Evolutionary conservation across 139 green algal species (phyloP).

Genomic region (Yamagishiella unicocca): DNA sequence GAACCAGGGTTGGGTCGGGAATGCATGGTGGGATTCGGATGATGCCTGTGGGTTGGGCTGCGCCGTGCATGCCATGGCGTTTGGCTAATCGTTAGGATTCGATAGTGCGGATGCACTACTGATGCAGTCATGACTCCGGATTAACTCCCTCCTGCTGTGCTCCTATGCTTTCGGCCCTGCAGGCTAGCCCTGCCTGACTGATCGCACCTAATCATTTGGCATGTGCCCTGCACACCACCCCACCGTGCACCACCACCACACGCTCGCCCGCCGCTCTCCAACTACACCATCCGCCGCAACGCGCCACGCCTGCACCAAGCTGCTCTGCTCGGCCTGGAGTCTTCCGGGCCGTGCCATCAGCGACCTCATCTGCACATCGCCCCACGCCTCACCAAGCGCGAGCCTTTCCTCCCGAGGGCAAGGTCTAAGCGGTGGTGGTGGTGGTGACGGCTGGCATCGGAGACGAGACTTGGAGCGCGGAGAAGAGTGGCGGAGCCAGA

Average conservation of each 20-base stretch:
- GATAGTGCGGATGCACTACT: background rate
- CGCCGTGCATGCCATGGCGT: slow-evolving; percentile 25
- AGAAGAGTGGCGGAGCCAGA: slow-evolving; percentile 7
- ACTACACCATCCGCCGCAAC: slow-evolving; percentile 14
- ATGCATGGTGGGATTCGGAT: background rate
- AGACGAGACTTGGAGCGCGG: slow-evolving; percentile 20
- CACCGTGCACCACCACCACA: slow-evolving; percentile 34
- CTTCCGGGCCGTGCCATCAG: slow-evolving; percentile 52
- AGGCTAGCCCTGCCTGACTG: slow-evolving; percentile 48
- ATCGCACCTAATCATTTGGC: slow-evolving; percentile 4
- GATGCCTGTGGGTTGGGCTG: background rate
- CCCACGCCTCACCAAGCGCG: slow-evolving; percentile 40
- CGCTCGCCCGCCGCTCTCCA: slow-evolving; percentile 16
- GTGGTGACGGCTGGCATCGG: slow-evolving; percentile 33
- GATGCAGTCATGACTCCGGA: background rate
- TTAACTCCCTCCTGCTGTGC: slow-evolving; percentile 42
- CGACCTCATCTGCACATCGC: slow-evolving; percentile 16
- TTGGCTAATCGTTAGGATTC: background rate
- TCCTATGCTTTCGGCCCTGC: slow-evolving; percentile 34
- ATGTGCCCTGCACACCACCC: slow-evolving; percentile 26
- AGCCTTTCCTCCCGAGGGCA: slow-evolving; percentile 39
- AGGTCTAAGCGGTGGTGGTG: slow-evolving; percentile 47
- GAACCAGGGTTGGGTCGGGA: slow-evolving; percentile 6
- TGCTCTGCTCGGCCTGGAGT: slow-evolving; percentile 52
- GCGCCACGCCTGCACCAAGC: slow-evolving; percentile 38